These are phyloP conservation scores for Trametes sp. DNA, from an alignment of 1,284 basidiomycete species.

Conservation along the genomic window DNA sequence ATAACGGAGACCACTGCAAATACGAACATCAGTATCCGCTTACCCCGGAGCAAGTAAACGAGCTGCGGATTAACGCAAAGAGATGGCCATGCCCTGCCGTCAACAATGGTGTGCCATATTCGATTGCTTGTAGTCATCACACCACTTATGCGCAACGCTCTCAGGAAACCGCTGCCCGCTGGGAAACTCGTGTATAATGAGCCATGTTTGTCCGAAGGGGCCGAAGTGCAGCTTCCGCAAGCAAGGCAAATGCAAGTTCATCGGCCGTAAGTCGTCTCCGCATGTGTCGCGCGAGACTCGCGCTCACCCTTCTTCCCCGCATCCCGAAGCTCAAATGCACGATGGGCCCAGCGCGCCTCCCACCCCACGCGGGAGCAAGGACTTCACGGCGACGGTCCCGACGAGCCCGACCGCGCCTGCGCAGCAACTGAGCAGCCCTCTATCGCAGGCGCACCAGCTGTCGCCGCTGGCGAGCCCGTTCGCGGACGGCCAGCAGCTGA, in stretches of 20 bases:
- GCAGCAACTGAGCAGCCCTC: no score
- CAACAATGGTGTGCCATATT: slow-evolving; percentile 41
- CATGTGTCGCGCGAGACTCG: background rate
- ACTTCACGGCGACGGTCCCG: slow-evolving; percentile 11
- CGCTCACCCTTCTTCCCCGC: slow-evolving; percentile 2
- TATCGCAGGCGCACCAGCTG: slow-evolving; percentile 14
- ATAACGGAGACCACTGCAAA: slow-evolving; percentile 45
- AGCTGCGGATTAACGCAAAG: slow-evolving; percentile 48
- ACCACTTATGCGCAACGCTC: no score
- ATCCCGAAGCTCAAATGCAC: no score
- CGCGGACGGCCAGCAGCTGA: slow-evolving; percentile 1
- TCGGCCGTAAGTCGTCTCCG: slow-evolving; percentile 42
- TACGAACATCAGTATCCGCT: slow-evolving; percentile 51
- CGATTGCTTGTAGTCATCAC: background rate
- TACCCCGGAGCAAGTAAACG: slow-evolving; percentile 42
- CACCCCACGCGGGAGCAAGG: slow-evolving; percentile 15
- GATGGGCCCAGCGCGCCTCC: no score
- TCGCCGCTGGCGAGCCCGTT: slow-evolving; percentile 30
- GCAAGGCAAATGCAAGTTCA: slow-evolving; percentile 46
- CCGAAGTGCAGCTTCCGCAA: slow-evolving; percentile 43
- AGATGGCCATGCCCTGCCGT: slow-evolving; percentile 49
- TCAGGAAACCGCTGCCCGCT: slow-evolving; percentile 44
- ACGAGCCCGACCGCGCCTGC: slow-evolving; percentile 11
- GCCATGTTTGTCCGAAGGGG: slow-evolving; percentile 45
- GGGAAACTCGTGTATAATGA: slow-evolving; percentile 44